Evolutionary conservation across 306 rosid species (phyloP).

Genomic region (Senna siamea): DNA sequence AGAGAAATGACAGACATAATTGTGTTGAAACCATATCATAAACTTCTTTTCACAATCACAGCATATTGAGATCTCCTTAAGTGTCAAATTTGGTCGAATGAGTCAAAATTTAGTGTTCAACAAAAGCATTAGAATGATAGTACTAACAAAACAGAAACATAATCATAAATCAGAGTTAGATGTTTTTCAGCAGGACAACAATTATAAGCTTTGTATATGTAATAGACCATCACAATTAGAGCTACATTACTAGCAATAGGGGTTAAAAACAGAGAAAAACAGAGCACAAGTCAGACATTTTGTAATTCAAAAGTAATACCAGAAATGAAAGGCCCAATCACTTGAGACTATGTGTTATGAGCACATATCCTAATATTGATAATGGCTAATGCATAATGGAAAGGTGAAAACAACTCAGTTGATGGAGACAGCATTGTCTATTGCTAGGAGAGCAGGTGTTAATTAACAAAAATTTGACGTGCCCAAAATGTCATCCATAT

Average conservation of each 20-base stretch:
- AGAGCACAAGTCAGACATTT: conserved; percentile 27
- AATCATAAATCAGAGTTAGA: conserved; percentile 55
- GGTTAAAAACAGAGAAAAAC: conserved; percentile 33
- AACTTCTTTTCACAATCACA: conserved; percentile 41
- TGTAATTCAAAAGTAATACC: conserved; percentile 34
- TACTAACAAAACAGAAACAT: conserved; percentile 59
- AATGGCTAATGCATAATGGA: conserved; percentile 48
- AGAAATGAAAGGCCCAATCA: conserved; percentile 35
- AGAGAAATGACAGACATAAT: conserved; percentile 40
- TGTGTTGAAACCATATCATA: conserved; percentile 49
- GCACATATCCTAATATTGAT: conserved; percentile 35
- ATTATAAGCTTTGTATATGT: conserved; percentile 48
- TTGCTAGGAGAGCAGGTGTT: conserved; percentile 49
- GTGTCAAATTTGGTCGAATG: conserved; percentile 37
- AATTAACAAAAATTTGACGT: conserved; percentile 48
- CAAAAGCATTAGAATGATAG: conserved; percentile 50
- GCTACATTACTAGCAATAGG: conserved; percentile 28
- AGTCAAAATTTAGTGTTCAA: conserved; percentile 49
- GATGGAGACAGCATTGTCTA: conserved; percentile 60
- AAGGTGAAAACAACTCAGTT: conserved; percentile 46
- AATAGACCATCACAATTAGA: conserved; percentile 45
- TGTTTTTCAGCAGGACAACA: conserved; percentile 56
- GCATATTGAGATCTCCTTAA: conserved; percentile 38
- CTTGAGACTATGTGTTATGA: conserved; percentile 37
- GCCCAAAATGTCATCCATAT: conserved; percentile 59